A percentile compares a stretch with the other conserved stretches of the same genome.
phyloP scores from a whole-genome alignment of 108 stramenopile genomes.

The Cyclostephanos tholiformis region DNA sequence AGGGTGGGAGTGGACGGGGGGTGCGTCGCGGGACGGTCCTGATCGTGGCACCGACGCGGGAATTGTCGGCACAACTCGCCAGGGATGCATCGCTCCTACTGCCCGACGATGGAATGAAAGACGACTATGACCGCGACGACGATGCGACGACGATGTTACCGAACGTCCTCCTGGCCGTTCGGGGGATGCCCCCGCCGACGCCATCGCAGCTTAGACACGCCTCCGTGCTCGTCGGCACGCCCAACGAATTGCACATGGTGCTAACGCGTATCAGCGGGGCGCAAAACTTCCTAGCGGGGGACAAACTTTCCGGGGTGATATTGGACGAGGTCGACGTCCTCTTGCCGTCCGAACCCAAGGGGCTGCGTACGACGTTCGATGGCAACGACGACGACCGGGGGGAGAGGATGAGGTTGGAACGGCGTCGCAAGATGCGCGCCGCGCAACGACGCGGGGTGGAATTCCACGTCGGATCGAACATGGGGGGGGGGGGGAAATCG shows the following conservation, averaged over 20 bases:
- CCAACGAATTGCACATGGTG: slow-evolving; percentile 49
- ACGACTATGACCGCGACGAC: no score
- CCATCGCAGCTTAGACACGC: slow-evolving; percentile 38
- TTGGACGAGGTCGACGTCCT: slow-evolving; percentile 67
- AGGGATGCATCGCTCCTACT: slow-evolving; percentile 48
- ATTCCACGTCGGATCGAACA: slow-evolving; percentile 33
- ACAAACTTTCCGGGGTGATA: slow-evolving; percentile 45
- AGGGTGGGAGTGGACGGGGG: not conserved
- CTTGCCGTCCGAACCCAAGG: slow-evolving; percentile 52
- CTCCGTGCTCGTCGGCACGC: slow-evolving; percentile 53
- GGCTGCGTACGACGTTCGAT: slow-evolving; percentile 54
- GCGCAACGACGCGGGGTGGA: slow-evolving; percentile 56
- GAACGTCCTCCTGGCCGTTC: slow-evolving; percentile 50
- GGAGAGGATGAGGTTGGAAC: slow-evolving; percentile 44
- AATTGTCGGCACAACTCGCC: slow-evolving; percentile 51
- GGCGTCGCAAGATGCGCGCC: slow-evolving; percentile 55
- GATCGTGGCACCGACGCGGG: slow-evolving; percentile 51
- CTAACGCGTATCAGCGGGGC: slow-evolving; percentile 53
- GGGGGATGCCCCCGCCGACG: slow-evolving; percentile 49
- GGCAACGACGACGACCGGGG: slow-evolving; percentile 12
- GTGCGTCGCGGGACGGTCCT: slow-evolving; percentile 28
- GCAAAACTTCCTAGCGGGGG: slow-evolving; percentile 50
- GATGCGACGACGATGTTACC: not conserved
- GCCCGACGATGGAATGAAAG: no score
- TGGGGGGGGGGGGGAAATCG: slow-evolving; percentile 15